A percentile compares a stretch with the other conserved stretches of the same genome.
These are phyloP conservation scores for Neofusicoccum umdonicola DNA, from an alignment of 2,329 filamentous ascomycete genomes.

Conservation along the genomic window DNA sequence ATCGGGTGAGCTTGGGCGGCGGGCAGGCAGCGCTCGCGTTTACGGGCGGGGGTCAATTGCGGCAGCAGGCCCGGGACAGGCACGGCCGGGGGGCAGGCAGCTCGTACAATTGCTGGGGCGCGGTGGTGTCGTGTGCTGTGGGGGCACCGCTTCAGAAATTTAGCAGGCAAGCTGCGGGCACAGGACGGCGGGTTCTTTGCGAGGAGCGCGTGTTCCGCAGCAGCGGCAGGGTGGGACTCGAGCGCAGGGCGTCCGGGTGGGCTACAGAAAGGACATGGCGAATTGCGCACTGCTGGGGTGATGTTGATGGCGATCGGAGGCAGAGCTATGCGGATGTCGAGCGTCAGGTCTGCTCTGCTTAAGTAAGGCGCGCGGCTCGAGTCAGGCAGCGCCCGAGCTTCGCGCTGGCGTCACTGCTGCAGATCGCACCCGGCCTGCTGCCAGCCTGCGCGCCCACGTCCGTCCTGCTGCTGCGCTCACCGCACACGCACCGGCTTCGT, in stretches of 20 bases:
- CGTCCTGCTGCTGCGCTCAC: neutral
- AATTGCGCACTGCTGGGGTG: neutral
- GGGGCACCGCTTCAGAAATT: conserved; percentile 13
- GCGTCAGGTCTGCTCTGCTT: conserved; percentile 1
- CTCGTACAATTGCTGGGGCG: conserved; percentile 1
- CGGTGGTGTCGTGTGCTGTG: conserved; percentile 9
- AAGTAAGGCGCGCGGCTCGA: neutral
- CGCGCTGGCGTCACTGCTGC: conserved; percentile 7
- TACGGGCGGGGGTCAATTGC: neutral
- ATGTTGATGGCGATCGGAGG: conserved; percentile 9
- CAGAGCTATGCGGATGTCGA: conserved; percentile 14
- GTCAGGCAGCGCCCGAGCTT: neutral
- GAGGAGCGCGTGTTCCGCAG: neutral
- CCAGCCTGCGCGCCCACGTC: neutral
- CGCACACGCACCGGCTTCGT: neutral
- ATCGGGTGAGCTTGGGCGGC: conserved; percentile 8
- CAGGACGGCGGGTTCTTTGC: neutral
- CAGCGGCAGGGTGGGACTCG: neutral
- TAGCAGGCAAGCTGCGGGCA: conserved; percentile 9
- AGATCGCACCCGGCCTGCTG: neutral
- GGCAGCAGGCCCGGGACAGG: neutral
- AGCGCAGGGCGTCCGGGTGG: neutral
- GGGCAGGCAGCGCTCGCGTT: neutral
- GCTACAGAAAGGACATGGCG: conserved; percentile 5
- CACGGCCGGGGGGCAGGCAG: neutral